A percentile compares a stretch with the other conserved stretches of the same genome.
These are phyloP conservation scores for Lactifluus pinguis DNA, from an alignment of 768 basidiomycete species.

Conservation along the genomic window DNA sequence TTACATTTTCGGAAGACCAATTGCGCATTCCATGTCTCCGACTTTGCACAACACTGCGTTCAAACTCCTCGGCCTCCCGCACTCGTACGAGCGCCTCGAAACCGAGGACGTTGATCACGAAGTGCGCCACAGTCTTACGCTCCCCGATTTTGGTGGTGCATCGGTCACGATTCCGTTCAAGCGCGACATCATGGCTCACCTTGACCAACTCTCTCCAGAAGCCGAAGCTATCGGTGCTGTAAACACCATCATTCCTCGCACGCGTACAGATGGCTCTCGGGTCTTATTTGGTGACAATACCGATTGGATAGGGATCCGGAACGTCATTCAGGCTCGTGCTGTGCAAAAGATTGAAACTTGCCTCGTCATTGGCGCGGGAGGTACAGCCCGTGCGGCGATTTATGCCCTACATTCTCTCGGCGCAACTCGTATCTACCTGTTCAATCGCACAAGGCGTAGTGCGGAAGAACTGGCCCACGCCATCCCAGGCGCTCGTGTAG, in stretches of 20 bases:
- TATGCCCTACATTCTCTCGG: conserved; percentile 74
- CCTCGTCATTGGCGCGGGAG: conserved; percentile 91
- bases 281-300: conserved; percentile 89
- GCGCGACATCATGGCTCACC: conserved; percentile 74
- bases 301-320: conserved; percentile 85
- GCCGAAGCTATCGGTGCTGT: conserved; percentile 88
- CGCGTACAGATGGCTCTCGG: conserved; percentile 32
- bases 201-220: conserved; percentile 72
- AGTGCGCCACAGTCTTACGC: conserved; percentile 51
- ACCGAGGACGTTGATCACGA: conserved; percentile 55
- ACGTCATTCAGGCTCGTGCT: conserved; percentile 36
- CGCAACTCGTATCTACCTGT: conserved; percentile 67
- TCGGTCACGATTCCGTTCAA: conserved; percentile 97
- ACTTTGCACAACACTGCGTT: conserved; percentile 90
- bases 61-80: conserved; percentile 70
- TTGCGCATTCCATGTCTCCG: conserved; percentile 84
- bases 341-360: conserved; percentile 38
- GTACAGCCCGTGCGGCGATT: conserved; percentile 89
- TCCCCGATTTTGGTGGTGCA: conserved; percentile 83
- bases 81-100: conserved; percentile 74
- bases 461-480: conserved; percentile 58
- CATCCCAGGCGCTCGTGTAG: conserved; percentile 59
- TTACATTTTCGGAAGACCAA: conserved; percentile 86
- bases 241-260: conserved; percentile 74
- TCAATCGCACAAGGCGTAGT: conserved; percentile 73